Evolutionary conservation across 139 green algal species (phyloP).

Genomic region (Mesostigma viride): DNA sequence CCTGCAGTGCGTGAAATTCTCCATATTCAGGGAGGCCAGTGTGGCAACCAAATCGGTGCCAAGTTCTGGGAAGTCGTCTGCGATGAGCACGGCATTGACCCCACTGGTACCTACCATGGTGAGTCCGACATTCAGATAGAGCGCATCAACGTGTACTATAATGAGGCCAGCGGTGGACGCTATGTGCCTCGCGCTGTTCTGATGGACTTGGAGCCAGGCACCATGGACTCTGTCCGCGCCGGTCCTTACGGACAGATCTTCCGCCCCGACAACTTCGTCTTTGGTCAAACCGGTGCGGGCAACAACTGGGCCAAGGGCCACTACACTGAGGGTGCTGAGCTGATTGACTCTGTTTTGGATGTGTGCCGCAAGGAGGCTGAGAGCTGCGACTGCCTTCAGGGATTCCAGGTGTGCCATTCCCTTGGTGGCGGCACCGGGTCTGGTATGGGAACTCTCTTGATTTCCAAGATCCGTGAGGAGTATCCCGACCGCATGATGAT

Average conservation of each 20-base stretch:
- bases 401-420: slow-evolving; percentile 92
- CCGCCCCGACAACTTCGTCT: slow-evolving; percentile 90
- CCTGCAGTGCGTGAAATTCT: slow-evolving; percentile 79
- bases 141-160: slow-evolving; percentile 99
- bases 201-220: slow-evolving; percentile 95
- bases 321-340: slow-evolving; percentile 93
- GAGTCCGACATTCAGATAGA: slow-evolving; percentile 95
- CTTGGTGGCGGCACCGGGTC: slow-evolving; percentile 91
- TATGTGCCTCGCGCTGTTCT: slow-evolving; percentile 95
- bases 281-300: slow-evolving; percentile 83
- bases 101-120: slow-evolving; percentile 82
- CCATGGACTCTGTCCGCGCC: slow-evolving; percentile 63
- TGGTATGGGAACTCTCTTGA: slow-evolving; percentile 95
- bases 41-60: slow-evolving; percentile 84
- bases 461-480: slow-evolving; percentile 96
- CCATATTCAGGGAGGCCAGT: slow-evolving; percentile 88
- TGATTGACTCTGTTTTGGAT: slow-evolving; percentile 93
- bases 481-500: slow-evolving; percentile 98
- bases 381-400: slow-evolving; percentile 91
- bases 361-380: slow-evolving; percentile 95
- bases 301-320: slow-evolving; percentile 98
- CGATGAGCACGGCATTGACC: slow-evolving; percentile 64
- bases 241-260: slow-evolving; percentile 36
- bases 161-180: slow-evolving; percentile 88
- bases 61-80: slow-evolving; percentile 51